Evolutionary conservation across 2,329 filamentous ascomycete genomes (phyloP).

Genomic region (Nannizziopsis arthrosporioides): DNA sequence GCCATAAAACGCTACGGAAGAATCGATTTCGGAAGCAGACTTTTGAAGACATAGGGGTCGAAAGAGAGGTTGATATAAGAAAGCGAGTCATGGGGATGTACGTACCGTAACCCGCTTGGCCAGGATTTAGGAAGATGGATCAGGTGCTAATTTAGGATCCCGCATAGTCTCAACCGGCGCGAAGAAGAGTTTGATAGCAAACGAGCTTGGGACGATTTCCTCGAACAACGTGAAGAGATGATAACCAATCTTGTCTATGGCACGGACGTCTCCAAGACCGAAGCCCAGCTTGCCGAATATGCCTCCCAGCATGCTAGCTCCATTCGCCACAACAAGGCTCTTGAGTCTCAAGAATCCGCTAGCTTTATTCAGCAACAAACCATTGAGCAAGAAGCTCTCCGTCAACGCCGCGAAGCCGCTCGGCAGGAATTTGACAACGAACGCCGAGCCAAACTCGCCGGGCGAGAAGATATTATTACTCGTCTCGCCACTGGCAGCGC

Average conservation of each 20-base stretch:
- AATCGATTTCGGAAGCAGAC: slow-evolving; percentile 76
- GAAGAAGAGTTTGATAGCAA: slow-evolving; percentile 86
- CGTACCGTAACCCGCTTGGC: slow-evolving; percentile 13
- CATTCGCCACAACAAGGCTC: slow-evolving; percentile 41
- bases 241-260: slow-evolving; percentile 77
- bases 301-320: slow-evolving; percentile 56
- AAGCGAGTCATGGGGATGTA: slow-evolving; percentile 56
- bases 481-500: slow-evolving; percentile 51
- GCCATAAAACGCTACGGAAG: slow-evolving; percentile 74
- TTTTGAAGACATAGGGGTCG: slow-evolving; percentile 76
- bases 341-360: slow-evolving; percentile 38
- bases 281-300: slow-evolving; percentile 53
- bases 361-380: slow-evolving; percentile 38
- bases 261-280: slow-evolving; percentile 53
- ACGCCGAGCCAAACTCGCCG: slow-evolving; percentile 50
- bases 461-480: slow-evolving; percentile 57
- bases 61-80: slow-evolving; percentile 88
- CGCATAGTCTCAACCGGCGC: slow-evolving; percentile 61
- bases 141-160: not conserved
- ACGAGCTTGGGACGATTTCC: slow-evolving; percentile 79
- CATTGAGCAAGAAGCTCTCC: slow-evolving; percentile 55
- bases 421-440: slow-evolving; percentile 60
- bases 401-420: slow-evolving; percentile 51
- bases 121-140: not conserved
- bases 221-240: slow-evolving; percentile 81